These are phyloP conservation scores for Carex pumila DNA, from an alignment of 176 grass and related monocot genomes.

Conservation along the genomic window DNA sequence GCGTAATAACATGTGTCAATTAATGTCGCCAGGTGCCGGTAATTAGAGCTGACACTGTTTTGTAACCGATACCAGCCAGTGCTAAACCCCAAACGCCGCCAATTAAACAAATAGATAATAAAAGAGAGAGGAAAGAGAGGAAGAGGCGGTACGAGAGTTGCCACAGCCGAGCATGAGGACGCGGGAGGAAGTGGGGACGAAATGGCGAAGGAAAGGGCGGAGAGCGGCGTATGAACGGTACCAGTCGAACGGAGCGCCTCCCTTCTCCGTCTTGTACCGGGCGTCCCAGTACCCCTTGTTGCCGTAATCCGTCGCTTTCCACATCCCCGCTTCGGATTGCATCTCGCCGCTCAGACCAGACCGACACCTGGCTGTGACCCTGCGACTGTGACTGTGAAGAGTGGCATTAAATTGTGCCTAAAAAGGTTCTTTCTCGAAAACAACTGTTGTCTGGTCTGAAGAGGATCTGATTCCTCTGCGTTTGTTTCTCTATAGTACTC, in stretches of 20 bases:
- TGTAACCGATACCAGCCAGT: not conserved
- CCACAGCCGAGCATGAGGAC: slow-evolving; percentile 88
- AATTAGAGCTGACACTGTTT: not conserved
- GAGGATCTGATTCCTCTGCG: not conserved
- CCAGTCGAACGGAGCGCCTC: slow-evolving; percentile 63
- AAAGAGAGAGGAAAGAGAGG: not conserved
- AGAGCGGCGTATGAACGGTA: slow-evolving; percentile 78
- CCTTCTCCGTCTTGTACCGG: slow-evolving; percentile 42
- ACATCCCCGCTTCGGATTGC: slow-evolving; percentile 19
- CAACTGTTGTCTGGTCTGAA: not conserved
- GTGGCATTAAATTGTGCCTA: not conserved
- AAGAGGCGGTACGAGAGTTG: slow-evolving; percentile 45
- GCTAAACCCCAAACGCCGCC: not conserved
- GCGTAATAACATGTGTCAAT: not conserved
- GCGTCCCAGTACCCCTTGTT: slow-evolving; percentile 70
- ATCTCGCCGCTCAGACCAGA: slow-evolving; percentile 8
- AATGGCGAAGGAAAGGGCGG: slow-evolving; percentile 53
- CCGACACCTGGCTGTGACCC: not conserved
- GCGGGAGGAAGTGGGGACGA: slow-evolving; percentile 42
- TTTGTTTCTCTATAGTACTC: not conserved
- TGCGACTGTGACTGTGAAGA: not conserved
- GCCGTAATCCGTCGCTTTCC: slow-evolving; percentile 54
- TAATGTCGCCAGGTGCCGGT: not conserved
- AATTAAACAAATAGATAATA: not conserved
- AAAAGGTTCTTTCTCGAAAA: not conserved